Percentiles rank a stretch among this genome's conserved stretches.
Evolutionary conservation across 1,139 yeast species (phyloP).

Genomic region (Lodderomyces parapsilosis): DNA sequence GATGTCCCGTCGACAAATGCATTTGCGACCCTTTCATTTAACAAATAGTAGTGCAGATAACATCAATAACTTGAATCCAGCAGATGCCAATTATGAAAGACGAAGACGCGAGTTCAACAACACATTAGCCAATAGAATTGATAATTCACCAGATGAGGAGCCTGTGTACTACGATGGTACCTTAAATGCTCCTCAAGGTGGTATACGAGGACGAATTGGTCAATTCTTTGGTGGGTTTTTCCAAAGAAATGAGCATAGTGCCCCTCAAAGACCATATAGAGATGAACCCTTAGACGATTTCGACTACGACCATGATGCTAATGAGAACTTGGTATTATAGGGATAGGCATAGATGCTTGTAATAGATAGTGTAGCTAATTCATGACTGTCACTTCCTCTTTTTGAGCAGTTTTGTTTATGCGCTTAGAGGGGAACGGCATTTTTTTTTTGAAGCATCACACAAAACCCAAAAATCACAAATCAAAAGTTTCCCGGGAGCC

Average conservation of each 20-base stretch:
- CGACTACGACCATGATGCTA: constrained; percentile 30
- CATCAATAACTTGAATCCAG: constrained; percentile 17
- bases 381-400: no score
- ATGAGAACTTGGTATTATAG: constrained; percentile 16
- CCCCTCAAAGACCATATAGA: constrained; percentile 19
- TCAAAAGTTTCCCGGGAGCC: background rate
- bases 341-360: no score
- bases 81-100: constrained; percentile 32
- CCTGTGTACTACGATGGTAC: constrained; percentile 10
- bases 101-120: constrained; percentile 30
- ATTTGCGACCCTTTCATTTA: constrained; percentile 31
- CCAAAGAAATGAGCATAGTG: background rate
- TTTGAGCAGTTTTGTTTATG: background rate
- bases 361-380: no score
- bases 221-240: constrained; percentile 20
- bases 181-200: constrained; percentile 2
- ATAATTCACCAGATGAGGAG: constrained; percentile 11
- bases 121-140: constrained; percentile 17
- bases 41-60: constrained; percentile 8
- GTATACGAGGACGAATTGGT: constrained; percentile 23
- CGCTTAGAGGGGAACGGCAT: background rate
- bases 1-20: constrained; percentile 25
- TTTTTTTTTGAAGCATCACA: background rate
- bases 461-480: background rate
- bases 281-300: constrained; percentile 26